Evolutionary conservation across 208 protist genomes (phyloP).

Genomic region (Trypanosoma cruzi): DNA sequence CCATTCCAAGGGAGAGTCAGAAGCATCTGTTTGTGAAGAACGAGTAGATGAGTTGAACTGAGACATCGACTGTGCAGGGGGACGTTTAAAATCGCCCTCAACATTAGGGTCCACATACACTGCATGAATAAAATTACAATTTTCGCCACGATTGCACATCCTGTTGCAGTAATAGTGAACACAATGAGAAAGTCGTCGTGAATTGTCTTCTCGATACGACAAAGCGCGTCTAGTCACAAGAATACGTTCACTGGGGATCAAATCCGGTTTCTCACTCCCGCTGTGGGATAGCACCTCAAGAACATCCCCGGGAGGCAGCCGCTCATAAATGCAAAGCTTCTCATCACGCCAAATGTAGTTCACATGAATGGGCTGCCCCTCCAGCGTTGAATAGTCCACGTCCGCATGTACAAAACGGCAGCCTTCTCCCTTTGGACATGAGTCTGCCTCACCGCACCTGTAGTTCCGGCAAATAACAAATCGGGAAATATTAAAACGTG

Average conservation of each 20-base stretch:
- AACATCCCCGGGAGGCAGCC: slow-evolving; percentile 49
- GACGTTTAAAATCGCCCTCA: too few relatives aligned
- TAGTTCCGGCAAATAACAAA: slow-evolving; percentile 83
- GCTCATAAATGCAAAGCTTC: slow-evolving; percentile 60
- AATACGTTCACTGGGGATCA: slow-evolving; percentile 58
- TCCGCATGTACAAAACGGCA: slow-evolving; percentile 88
- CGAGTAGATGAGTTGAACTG: too few relatives aligned
- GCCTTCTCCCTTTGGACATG: slow-evolving; percentile 52
- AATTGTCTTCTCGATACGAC: slow-evolving; percentile 22
- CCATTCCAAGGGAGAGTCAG: too few relatives aligned
- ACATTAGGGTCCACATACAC: slow-evolving; percentile 81
- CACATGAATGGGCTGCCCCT: slow-evolving; percentile 66
- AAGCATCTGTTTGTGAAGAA: too few relatives aligned
- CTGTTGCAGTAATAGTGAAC: slow-evolving; percentile 85
- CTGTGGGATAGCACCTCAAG: slow-evolving; percentile 63
- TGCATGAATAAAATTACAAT: slow-evolving; percentile 79
- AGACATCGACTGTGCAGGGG: too few relatives aligned
- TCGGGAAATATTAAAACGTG: slow-evolving; percentile 74
- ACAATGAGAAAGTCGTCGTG: slow-evolving; percentile 70
- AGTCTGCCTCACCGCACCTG: slow-evolving; percentile 24
- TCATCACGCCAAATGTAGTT: slow-evolving; percentile 75
- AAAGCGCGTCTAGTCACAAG: slow-evolving; percentile 55
- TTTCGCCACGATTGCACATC: slow-evolving; percentile 79
- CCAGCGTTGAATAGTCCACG: slow-evolving; percentile 24
- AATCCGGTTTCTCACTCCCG: slow-evolving; percentile 40